Conservation (phyloP, 805 yeast species). For the Yarrowia sp. region DNA sequence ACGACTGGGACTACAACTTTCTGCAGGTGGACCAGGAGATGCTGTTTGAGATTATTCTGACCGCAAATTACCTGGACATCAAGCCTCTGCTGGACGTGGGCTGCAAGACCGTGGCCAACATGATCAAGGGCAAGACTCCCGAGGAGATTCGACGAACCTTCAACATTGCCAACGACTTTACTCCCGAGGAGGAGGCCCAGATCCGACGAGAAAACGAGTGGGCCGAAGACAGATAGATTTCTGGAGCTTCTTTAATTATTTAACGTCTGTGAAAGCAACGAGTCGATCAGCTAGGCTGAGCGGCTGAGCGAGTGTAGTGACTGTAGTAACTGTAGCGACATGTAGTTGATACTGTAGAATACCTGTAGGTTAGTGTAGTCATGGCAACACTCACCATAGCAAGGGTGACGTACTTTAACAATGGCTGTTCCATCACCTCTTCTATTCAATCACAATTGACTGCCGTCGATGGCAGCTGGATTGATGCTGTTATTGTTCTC, state of each 20-base stretch:
- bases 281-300: no score
- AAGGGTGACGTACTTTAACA: no score
- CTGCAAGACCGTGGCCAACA: constrained; percentile 48
- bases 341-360: no score
- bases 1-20: constrained; percentile 93
- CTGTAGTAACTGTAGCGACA: no score
- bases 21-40: constrained; percentile 79
- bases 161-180: constrained; percentile 46
- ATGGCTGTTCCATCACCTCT: no score
- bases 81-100: constrained; percentile 46
- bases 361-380: no score
- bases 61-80: constrained; percentile 48
- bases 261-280: no score
- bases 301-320: no score
- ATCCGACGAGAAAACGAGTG: constrained; percentile 47
- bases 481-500: no score
- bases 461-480: no score
- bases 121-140: constrained; percentile 47
- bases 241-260: background rate
- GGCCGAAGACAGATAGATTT: constrained; percentile 42
- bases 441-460: no score
- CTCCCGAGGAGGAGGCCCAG: constrained; percentile 49
- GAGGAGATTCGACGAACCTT: constrained; percentile 47
- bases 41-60: constrained; percentile 48
- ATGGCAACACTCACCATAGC: no score